Base-by-base conservation (phyloP, 148 eudicot genomes). In the Pharnaceum exiguum region DNA sequence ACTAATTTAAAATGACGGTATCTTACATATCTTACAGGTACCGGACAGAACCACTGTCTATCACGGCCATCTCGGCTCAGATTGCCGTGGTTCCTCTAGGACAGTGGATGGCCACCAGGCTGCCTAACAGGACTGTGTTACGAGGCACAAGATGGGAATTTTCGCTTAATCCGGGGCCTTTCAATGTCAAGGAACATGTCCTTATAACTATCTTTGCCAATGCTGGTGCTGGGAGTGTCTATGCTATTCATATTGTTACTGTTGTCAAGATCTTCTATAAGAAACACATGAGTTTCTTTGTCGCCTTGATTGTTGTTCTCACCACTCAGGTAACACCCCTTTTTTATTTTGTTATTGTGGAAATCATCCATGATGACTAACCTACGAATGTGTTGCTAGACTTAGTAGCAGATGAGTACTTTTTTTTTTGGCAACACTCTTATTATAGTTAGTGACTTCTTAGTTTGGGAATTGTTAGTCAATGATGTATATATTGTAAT, bases 51-150 rank as follows among this genome's bases (percentile, higher is more conserved):
- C 96, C 99, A 0, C 66, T 94, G 0, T 36, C 89, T 0, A 83
- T 94, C 61, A 89, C 96, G 1, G 95, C 99, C 10, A 89, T 94
- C 31, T 89, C 99, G 0, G 99, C 96, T 3, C 99, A 94, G 77
- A 81, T 89, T 18, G 99, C 91, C 0, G 99, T 94, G 16, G 95
- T 89, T 0, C 99, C 99, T 0, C 66, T 94, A 0, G 99, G 99
- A 0, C 89, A 77, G 53, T 75, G 81, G 53, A 89, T 94, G 96
- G 99, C 99, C 0, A 74, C 87, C 0, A 79, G 51, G 58, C 70
- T 89, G 2, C 85, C 89, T 3, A 39, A 60, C 18, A 76, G 91
- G 11, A 71, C 70, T 10, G 58, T 89, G 51, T 68, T 89, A 38
- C 52, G 63, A 25, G 91, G 95, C 22, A 77, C 63, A 4, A 59